Evolutionary conservation across 768 basidiomycete genomes (phyloP).

Genomic region (Scleroderma citrinum): DNA sequence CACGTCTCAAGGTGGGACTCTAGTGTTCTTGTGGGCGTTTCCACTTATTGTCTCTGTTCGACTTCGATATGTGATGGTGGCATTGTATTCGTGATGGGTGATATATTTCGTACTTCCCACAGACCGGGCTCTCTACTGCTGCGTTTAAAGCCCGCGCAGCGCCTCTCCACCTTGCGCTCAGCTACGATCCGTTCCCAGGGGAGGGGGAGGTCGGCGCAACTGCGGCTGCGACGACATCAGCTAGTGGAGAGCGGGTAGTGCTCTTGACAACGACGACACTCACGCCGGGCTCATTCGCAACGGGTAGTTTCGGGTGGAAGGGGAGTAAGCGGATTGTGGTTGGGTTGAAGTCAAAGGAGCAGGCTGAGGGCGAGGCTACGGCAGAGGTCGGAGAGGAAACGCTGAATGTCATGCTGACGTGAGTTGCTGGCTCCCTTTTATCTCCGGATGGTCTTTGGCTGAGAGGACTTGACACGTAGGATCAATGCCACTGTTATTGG

Average conservation of each 20-base stretch:
- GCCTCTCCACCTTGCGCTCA: constrained; percentile 63
- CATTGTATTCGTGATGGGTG: not conserved
- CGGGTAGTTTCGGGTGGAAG: constrained; percentile 85
- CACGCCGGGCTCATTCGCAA: constrained; percentile 54
- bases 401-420: constrained; percentile 73
- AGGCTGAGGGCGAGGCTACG: too few relatives aligned
- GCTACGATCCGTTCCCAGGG: constrained; percentile 53
- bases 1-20: constrained; percentile 38
- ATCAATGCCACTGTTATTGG: constrained; percentile 74
- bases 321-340: constrained; percentile 62
- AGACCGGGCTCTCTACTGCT: constrained; percentile 43
- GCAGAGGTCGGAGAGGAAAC: constrained; percentile 48
- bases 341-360: constrained; percentile 44
- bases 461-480: constrained; percentile 29
- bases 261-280: constrained; percentile 53
- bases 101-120: not conserved
- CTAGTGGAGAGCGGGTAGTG: constrained; percentile 35
- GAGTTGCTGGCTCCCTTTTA: constrained; percentile 26
- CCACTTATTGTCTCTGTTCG: not conserved
- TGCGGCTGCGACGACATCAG: constrained; percentile 34
- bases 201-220: constrained; percentile 26
- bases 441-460: not conserved
- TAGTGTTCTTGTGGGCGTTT: not conserved
- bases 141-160: constrained; percentile 60
- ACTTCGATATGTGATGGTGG: not conserved